Evolutionary conservation across 2,329 filamentous ascomycete genomes (phyloP).

Genomic region (Cercospora sp.): DNA sequence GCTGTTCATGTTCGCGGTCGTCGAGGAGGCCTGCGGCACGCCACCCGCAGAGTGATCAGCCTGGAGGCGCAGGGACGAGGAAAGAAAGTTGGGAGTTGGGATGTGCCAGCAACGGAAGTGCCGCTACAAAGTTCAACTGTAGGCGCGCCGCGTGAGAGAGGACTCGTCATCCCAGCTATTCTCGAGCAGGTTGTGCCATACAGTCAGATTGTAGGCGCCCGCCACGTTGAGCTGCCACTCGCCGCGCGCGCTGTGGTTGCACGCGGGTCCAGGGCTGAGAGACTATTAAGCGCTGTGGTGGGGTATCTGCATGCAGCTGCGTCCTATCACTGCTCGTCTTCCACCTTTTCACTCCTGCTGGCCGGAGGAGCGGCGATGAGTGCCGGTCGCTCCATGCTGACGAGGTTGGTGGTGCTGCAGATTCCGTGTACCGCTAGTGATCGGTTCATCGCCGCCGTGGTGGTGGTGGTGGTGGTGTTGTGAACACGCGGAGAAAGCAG

Average conservation of each 20-base stretch:
- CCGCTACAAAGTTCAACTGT: neutral
- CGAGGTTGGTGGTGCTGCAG: neutral
- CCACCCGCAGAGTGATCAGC: conserved; percentile 11
- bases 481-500: neutral
- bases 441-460: neutral
- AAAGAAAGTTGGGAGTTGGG: neutral
- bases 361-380: neutral
- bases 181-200: conserved; percentile 6
- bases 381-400: conserved; percentile 8
- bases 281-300: conserved; percentile 16
- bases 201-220: conserved; percentile 11
- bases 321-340: conserved; percentile 6
- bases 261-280: conserved; percentile 11
- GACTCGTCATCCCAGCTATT: conserved; percentile 6
- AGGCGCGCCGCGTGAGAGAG: neutral
- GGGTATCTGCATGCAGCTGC: conserved; percentile 7
- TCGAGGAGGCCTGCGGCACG: conserved; percentile 6
- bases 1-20: conserved; percentile 17
- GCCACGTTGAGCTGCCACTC: conserved; percentile 7
- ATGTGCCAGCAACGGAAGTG: neutral
- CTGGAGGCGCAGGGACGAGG: neutral
- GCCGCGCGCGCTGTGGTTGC: conserved; percentile 1
- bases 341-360: neutral
- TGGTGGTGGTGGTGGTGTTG: neutral
- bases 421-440: neutral